A percentile compares a stretch with the other conserved stretches of the same genome.
These are phyloP conservation scores for Moesziomyces antarcticus DNA, from an alignment of 1,284 basidiomycete genomes.

Conservation along the genomic window DNA sequence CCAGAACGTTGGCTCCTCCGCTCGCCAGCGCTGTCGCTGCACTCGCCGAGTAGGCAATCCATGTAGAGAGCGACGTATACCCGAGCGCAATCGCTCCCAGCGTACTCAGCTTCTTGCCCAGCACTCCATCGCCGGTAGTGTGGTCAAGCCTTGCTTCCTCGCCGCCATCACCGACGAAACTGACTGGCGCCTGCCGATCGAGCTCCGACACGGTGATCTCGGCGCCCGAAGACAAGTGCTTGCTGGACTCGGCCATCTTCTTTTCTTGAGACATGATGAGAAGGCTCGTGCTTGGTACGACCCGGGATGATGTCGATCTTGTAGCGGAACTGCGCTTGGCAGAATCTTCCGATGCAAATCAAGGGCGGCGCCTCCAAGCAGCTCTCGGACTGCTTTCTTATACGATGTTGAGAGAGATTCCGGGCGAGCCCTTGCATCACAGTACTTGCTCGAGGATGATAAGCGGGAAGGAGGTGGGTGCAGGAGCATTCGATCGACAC, in stretches of 20 bases:
- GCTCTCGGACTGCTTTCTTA: not conserved
- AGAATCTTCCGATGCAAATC: not conserved
- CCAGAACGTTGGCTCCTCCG: slow-evolving; percentile 39
- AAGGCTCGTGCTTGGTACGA: not conserved
- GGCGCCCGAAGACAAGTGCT: not conserved
- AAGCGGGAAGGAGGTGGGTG: not conserved
- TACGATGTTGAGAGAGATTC: not conserved
- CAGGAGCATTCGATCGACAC: not conserved
- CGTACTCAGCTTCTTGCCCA: slow-evolving; percentile 27
- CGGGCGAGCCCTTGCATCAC: not conserved
- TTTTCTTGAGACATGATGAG: slow-evolving; percentile 8
- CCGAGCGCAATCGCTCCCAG: slow-evolving; percentile 25
- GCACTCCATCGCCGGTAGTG: not conserved
- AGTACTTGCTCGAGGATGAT: not conserved
- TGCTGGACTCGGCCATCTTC: slow-evolving; percentile 4
- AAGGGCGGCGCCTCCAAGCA: not conserved
- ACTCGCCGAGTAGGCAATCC: slow-evolving; percentile 29
- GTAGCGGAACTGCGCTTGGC: not conserved
- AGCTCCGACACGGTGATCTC: slow-evolving; percentile 14
- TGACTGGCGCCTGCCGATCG: slow-evolving; percentile 10
- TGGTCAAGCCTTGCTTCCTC: not conserved
- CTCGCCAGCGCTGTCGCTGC: slow-evolving; percentile 21
- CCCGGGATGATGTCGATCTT: not conserved
- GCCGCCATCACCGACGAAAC: slow-evolving; percentile 3
- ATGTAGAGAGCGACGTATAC: slow-evolving; percentile 25